Evolutionary conservation across 2,329 filamentous ascomycete species (phyloP), one percentile per base, ranked within the genome.

Genomic region (Cladosporium halotolerans): DNA sequence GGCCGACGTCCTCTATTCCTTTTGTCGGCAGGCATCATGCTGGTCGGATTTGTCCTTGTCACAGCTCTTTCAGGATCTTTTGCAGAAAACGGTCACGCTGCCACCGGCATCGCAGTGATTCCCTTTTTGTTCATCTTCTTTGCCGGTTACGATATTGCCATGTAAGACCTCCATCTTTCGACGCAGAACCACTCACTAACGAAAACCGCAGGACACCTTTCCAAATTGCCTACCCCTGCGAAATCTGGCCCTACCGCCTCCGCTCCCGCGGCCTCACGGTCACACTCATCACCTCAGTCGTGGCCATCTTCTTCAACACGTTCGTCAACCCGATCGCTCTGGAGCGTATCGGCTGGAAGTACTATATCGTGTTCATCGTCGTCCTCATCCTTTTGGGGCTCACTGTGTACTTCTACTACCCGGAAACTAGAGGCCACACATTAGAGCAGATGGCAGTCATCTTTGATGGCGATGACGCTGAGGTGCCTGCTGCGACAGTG

Each of bases 101-200:
- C 70, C 8, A 70, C 72, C 2, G 69, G 70, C 3, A 61, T 66
- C 9, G 62, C 70, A 6, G 66, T 73, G 36, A 61, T 83, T 19
- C 76, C 84, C 64, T 84, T 82, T 66, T 81, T 80, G 57, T 84
- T 82, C 58, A 70, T 74, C 4, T 84, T 82, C 64, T 75, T 73
- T 7, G 79, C 80, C 3, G 72, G 70, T 55, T 85, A 85, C 63
- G 83, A 84, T 59, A 73, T 84, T 45, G 82, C 58, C 5, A 52
- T 60, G 56, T 60, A 54, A 55, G 54, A 42, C 4, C 9, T 16
- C 11, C 19, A 34, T 10, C 28, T 13, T 10, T 38, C n/a, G 16
- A 18, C 18, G 4, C 36, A 14, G 9, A 14, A 18, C 13, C 32
- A 7, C 4, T 5, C 7, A 23, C 32, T 28, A 36, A 47, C 45